phyloP scores from a whole-genome alignment of 1,284 basidiomycete genomes.

The Farysia itapuensis region DNA sequence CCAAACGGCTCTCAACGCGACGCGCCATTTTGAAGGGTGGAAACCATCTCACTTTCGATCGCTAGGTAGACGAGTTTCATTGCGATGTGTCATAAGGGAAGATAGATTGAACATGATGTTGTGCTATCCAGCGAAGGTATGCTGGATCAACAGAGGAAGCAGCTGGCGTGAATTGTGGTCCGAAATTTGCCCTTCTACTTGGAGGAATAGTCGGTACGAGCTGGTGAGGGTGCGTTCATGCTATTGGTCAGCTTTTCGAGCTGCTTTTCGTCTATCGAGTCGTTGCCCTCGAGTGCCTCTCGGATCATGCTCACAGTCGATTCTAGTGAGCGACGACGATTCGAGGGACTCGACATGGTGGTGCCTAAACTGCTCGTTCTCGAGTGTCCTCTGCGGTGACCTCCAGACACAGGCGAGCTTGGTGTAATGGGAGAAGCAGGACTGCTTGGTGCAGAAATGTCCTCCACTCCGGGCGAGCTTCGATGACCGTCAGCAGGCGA shows the following conservation, averaged over 20 bases:
- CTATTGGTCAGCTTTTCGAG: constrained; percentile 49
- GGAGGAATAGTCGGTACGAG: too few relatives aligned
- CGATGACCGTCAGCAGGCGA: constrained; percentile 64
- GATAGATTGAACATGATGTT: too few relatives aligned
- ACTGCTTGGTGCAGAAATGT: constrained; percentile 20
- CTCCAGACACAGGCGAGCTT: constrained; percentile 37
- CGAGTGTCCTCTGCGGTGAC: constrained; percentile 38
- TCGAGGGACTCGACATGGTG: constrained; percentile 93
- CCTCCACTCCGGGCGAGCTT: constrained; percentile 62
- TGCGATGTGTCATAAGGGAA: too few relatives aligned
- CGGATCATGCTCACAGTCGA: constrained; percentile 94
- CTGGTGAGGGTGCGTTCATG: constrained; percentile 35
- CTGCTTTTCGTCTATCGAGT: constrained; percentile 42
- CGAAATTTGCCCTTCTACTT: too few relatives aligned
- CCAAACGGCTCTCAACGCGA: too few relatives aligned
- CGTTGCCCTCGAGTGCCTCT: constrained; percentile 57
- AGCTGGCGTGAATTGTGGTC: too few relatives aligned
- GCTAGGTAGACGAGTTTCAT: too few relatives aligned
- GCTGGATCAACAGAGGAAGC: too few relatives aligned
- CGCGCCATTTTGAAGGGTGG: too few relatives aligned
- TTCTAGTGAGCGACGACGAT: constrained; percentile 85
- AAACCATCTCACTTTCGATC: too few relatives aligned
- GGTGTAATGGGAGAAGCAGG: constrained; percentile 28
- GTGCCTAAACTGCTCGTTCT: constrained; percentile 85
- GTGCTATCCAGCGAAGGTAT: too few relatives aligned